A percentile compares a stretch with the other conserved stretches of the same genome.
phyloP scores from a whole-genome alignment of 306 rosid genomes.

The Begonia loranthoides region DNA sequence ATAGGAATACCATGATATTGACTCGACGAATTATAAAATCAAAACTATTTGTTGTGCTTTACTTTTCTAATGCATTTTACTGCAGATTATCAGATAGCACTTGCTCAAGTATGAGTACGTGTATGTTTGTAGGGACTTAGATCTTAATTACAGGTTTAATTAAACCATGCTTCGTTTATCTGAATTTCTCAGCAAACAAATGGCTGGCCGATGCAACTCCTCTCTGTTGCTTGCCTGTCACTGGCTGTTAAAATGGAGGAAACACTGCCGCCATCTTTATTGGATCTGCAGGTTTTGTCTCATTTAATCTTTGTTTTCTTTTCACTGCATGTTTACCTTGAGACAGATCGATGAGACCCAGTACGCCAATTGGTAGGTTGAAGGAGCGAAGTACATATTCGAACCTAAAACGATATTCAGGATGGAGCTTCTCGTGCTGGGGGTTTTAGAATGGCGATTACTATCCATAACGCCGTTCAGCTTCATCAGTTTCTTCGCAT shows the following conservation, averaged over 20 bases:
- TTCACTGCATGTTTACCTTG: background rate
- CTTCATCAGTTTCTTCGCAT: slow-evolving; percentile 68
- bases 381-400: slow-evolving; percentile 71
- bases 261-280: slow-evolving; percentile 63
- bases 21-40: too few relatives aligned
- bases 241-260: slow-evolving; percentile 98
- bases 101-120: too few relatives aligned
- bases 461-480: slow-evolving; percentile 90
- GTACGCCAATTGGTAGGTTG: slow-evolving; percentile 28
- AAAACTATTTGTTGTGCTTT: too few relatives aligned
- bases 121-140: too few relatives aligned
- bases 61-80: too few relatives aligned
- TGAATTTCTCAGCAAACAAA: slow-evolving; percentile 35
- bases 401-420: slow-evolving; percentile 71
- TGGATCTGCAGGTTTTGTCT: slow-evolving; percentile 72
- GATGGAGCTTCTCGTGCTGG: slow-evolving; percentile 87
- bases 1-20: too few relatives aligned
- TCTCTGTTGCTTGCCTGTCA: slow-evolving; percentile 86
- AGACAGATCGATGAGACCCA: too few relatives aligned
- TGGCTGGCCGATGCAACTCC: slow-evolving; percentile 91
- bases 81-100: too few relatives aligned
- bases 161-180: too few relatives aligned
- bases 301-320: background rate
- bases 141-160: too few relatives aligned
- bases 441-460: slow-evolving; percentile 84